phyloP scores from a whole-genome alignment of 2,329 filamentous ascomycete species.

The Pseudophaeomoniella oleicola region DNA sequence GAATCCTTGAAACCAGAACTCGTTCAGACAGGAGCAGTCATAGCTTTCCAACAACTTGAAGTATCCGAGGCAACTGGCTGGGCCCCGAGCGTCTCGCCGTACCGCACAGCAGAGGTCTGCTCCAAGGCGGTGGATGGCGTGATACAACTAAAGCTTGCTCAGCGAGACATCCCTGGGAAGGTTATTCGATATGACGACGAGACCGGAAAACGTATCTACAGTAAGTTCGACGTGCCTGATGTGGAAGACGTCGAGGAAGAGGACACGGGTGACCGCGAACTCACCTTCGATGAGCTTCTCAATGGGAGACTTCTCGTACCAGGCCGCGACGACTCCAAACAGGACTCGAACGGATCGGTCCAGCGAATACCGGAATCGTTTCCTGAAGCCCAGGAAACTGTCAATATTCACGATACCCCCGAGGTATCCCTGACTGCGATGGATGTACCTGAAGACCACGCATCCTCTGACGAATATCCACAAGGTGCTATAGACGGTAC shows the following conservation, averaged over 20 bases:
- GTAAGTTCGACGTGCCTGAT: slow-evolving; percentile 58
- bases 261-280: slow-evolving; percentile 38
- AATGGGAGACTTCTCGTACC: slow-evolving; percentile 48
- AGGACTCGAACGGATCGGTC: slow-evolving; percentile 24
- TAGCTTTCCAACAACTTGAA: slow-evolving; percentile 32
- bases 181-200: slow-evolving; percentile 42
- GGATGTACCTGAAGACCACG: slow-evolving; percentile 16
- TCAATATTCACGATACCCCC: background rate
- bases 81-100: slow-evolving; percentile 32
- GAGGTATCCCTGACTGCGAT: background rate
- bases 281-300: slow-evolving; percentile 49
- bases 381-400: slow-evolving; percentile 15
- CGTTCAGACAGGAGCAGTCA: slow-evolving; percentile 21
- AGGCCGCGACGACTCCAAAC: slow-evolving; percentile 10
- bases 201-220: slow-evolving; percentile 60
- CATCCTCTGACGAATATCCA: slow-evolving; percentile 13
- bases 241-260: slow-evolving; percentile 44
- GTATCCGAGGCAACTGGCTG: slow-evolving; percentile 32
- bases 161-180: slow-evolving; percentile 47
- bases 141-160: slow-evolving; percentile 52
- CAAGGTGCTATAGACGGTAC: no score
- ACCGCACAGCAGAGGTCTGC: slow-evolving; percentile 53
- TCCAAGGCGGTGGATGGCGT: slow-evolving; percentile 36
- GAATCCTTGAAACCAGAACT: slow-evolving; percentile 28
- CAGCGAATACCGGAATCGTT: slow-evolving; percentile 13